Conservation (phyloP, 1,284 basidiomycete species). For the Tremellales sp. region DNA sequence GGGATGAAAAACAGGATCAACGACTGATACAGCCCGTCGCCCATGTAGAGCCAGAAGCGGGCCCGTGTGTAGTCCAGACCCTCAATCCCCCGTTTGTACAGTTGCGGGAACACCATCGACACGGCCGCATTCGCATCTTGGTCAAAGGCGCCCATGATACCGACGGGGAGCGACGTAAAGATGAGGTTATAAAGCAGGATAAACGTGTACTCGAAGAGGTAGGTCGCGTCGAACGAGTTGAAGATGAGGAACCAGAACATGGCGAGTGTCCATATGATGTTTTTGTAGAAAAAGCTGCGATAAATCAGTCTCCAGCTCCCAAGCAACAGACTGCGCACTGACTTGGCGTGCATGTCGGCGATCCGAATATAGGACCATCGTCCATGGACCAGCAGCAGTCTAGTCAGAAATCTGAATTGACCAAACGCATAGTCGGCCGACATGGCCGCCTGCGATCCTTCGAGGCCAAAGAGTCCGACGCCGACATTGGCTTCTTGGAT, state of each 20-base stretch:
- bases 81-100: constrained; percentile 87
- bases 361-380: constrained; percentile 94
- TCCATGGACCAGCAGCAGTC: constrained; percentile 88
- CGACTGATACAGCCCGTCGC: constrained; percentile 90
- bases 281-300: constrained; percentile 85
- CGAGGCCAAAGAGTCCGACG: constrained; percentile 87
- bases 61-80: constrained; percentile 87
- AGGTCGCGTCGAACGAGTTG: constrained; percentile 91
- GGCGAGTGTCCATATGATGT: constrained; percentile 57
- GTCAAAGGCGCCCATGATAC: constrained; percentile 88
- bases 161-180: constrained; percentile 92
- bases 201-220: constrained; percentile 94
- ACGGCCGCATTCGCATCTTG: constrained; percentile 91
- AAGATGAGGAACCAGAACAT: constrained; percentile 93
- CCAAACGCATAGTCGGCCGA: constrained; percentile 98
- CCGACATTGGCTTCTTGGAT: constrained; percentile 98
- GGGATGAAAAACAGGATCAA: constrained; percentile 87
- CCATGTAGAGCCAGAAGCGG: constrained; percentile 94
- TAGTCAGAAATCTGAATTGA: constrained; percentile 91
- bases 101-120: constrained; percentile 84
- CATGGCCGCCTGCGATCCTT: constrained; percentile 98
- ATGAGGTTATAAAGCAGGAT: constrained; percentile 84
- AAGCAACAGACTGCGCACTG: constrained; percentile 10
- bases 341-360: constrained; percentile 92
- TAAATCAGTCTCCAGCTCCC: constrained; percentile 5